phyloP scores from a whole-genome alignment of 1,284 basidiomycete genomes.

The Ustilago loliicola region DNA sequence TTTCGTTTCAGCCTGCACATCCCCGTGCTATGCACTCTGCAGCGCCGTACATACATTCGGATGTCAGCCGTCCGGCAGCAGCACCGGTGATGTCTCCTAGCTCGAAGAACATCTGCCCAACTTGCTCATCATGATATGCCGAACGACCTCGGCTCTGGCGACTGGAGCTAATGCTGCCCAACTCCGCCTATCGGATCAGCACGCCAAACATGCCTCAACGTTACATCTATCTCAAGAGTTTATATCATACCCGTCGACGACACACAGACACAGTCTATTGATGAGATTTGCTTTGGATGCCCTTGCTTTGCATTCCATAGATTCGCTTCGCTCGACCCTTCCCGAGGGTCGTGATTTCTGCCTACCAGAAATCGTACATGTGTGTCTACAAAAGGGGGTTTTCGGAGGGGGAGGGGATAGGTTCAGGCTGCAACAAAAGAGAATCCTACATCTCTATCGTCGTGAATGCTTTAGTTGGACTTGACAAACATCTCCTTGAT shows the following conservation, averaged over 20 bases:
- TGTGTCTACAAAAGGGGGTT: conserved; percentile 4
- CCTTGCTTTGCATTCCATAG: conserved; percentile 26
- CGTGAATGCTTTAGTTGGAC: conserved; percentile 10
- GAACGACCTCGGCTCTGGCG: neutral
- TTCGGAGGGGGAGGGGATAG: neutral
- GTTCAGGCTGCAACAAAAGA: conserved; percentile 11
- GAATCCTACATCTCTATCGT: conserved; percentile 4
- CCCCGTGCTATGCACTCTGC: neutral
- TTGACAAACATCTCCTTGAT: conserved; percentile 45
- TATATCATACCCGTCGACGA: neutral
- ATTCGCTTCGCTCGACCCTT: conserved; percentile 38
- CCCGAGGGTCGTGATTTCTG: conserved; percentile 28
- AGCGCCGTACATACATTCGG: neutral
- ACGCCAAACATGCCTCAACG: neutral
- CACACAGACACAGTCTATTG: neutral
- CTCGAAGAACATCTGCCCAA: neutral
- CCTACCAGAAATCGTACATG: conserved; percentile 26
- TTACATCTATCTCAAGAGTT: neutral
- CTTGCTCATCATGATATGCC: neutral
- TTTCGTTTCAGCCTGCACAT: neutral
- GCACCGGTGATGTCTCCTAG: neutral
- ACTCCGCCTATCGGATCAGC: neutral
- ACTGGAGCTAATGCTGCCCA: neutral
- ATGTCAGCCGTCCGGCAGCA: neutral
- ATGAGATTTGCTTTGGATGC: conserved; percentile 13